A percentile compares a stretch with the other conserved stretches of the same genome.
phyloP scores from a whole-genome alignment of 1,139 yeast genomes.

The Nakaseomyces kungkrabaensis region DNA sequence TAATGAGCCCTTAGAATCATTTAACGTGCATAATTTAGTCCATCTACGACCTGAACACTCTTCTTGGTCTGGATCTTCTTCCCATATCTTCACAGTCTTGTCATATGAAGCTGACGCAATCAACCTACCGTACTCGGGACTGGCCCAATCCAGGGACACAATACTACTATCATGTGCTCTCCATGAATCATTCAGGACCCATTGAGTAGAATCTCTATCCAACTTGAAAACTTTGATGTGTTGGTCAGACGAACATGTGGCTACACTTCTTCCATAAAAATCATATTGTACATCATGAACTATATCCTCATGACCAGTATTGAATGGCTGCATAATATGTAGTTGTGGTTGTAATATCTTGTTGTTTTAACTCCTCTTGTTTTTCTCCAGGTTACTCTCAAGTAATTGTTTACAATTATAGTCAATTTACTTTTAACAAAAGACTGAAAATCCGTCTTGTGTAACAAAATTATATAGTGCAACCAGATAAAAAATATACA shows the following conservation, averaged over 20 bases:
- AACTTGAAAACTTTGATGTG: slow-evolving; percentile 79
- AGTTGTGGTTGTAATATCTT: background rate
- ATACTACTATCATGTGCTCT: slow-evolving; percentile 90
- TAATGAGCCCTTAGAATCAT: slow-evolving; percentile 82
- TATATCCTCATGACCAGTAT: slow-evolving; percentile 85
- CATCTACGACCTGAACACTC: slow-evolving; percentile 73
- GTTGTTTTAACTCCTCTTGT: background rate
- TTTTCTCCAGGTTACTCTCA: background rate
- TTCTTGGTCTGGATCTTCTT: slow-evolving; percentile 73
- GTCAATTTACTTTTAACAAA: background rate
- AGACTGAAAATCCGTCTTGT: background rate
- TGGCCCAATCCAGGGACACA: slow-evolving; percentile 81
- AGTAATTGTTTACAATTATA: no score
- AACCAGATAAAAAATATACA: no score
- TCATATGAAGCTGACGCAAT: slow-evolving; percentile 86
- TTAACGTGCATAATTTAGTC: slow-evolving; percentile 62
- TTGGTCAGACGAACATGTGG: slow-evolving; percentile 89
- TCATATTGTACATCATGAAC: slow-evolving; percentile 83
- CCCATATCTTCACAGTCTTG: slow-evolving; percentile 82
- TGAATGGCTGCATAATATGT: slow-evolving; percentile 41
- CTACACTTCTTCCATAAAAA: slow-evolving; percentile 80
- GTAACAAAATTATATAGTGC: background rate
- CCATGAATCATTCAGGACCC: slow-evolving; percentile 84
- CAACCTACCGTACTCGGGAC: slow-evolving; percentile 84
- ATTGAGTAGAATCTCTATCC: slow-evolving; percentile 44